Percentiles rank a stretch among this genome's conserved stretches.
These are phyloP conservation scores for Pyrenophora teres DNA, from an alignment of 2,329 filamentous ascomycete genomes.

Conservation along the genomic window DNA sequence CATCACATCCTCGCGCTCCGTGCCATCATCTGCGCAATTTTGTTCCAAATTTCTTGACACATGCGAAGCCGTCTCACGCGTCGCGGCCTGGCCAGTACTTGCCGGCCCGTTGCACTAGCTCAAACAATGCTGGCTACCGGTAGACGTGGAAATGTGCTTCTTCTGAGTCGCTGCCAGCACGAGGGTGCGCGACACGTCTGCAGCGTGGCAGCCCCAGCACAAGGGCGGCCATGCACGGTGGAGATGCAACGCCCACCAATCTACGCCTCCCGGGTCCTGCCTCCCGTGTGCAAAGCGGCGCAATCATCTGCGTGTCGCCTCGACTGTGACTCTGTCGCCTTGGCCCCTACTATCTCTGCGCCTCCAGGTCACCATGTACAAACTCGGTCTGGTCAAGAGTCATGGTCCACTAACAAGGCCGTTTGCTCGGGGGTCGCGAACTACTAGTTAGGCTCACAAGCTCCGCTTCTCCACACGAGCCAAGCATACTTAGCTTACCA, in stretches of 20 bases:
- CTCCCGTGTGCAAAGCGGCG: conserved; percentile 26
- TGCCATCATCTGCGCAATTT: conserved; percentile 21
- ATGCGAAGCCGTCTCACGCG: conserved; percentile 13
- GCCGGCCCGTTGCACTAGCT: conserved; percentile 34
- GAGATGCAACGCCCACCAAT: conserved; percentile 22
- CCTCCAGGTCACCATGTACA: background rate
- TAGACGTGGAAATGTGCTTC: conserved; percentile 23
- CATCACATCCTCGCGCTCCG: conserved; percentile 13
- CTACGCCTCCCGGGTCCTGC: conserved; percentile 19
- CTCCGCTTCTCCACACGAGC: conserved; percentile 1
- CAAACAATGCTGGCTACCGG: conserved; percentile 14
- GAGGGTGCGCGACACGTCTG: conserved; percentile 15
- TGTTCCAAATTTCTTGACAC: conserved; percentile 9
- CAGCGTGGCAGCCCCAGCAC: conserved; percentile 1
- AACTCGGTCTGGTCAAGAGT: background rate
- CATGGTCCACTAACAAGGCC: background rate
- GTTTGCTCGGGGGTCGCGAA: background rate
- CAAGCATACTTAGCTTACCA: background rate
- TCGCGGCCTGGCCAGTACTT: conserved; percentile 11
- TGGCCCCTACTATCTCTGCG: conserved; percentile 8
- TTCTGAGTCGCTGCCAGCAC: conserved; percentile 16
- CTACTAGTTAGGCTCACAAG: background rate
- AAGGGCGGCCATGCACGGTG: conserved; percentile 24
- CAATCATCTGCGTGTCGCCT: conserved; percentile 16
- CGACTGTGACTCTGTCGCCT: conserved; percentile 6